Percentiles rank a stretch among this genome's conserved stretches.
phyloP scores from a whole-genome alignment of 192 early-diverging fungal genomes.

The Umbelopsis sp. region DNA sequence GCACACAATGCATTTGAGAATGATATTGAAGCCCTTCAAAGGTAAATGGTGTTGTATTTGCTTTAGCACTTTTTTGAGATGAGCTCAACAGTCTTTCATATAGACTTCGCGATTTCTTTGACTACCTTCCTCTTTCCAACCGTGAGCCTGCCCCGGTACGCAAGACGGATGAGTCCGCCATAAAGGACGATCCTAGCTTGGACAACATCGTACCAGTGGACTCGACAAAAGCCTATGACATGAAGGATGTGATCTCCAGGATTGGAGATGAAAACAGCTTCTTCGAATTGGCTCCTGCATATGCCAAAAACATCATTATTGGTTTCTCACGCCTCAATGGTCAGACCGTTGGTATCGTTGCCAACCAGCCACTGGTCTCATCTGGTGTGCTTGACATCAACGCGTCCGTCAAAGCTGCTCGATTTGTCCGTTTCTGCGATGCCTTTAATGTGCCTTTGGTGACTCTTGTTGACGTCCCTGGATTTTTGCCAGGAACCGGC shows the following conservation, averaged over 20 bases:
- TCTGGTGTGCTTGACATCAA: conserved; percentile 97
- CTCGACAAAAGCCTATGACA: conserved; percentile 93
- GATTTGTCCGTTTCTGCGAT: conserved; percentile 96
- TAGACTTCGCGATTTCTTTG: conserved; percentile 80
- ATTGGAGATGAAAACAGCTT: conserved; percentile 84
- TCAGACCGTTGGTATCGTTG: conserved; percentile 84
- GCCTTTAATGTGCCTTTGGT: conserved; percentile 94
- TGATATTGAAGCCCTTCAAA: conserved; percentile 86
- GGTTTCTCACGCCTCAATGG: conserved; percentile 89
- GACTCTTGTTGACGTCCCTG: conserved; percentile 96
- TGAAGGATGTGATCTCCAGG: conserved; percentile 78
- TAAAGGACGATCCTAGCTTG: conserved; percentile 76
- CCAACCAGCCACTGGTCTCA: conserved; percentile 94
- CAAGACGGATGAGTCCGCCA: conserved; percentile 63
- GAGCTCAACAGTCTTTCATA: neutral
- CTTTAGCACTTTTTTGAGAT: neutral
- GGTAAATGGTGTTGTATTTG: conserved; percentile 32
- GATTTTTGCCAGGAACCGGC: conserved; percentile 91
- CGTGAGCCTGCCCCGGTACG: conserved; percentile 65
- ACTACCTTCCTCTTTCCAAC: conserved; percentile 89
- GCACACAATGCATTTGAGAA: conserved; percentile 93
- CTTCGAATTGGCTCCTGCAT: conserved; percentile 92
- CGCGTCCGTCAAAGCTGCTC: conserved; percentile 91
- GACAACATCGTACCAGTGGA: conserved; percentile 90
- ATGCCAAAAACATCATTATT: conserved; percentile 90